Evolutionary conservation across 805 yeast species (phyloP).

Genomic region (Pichia thaimueangensis): DNA sequence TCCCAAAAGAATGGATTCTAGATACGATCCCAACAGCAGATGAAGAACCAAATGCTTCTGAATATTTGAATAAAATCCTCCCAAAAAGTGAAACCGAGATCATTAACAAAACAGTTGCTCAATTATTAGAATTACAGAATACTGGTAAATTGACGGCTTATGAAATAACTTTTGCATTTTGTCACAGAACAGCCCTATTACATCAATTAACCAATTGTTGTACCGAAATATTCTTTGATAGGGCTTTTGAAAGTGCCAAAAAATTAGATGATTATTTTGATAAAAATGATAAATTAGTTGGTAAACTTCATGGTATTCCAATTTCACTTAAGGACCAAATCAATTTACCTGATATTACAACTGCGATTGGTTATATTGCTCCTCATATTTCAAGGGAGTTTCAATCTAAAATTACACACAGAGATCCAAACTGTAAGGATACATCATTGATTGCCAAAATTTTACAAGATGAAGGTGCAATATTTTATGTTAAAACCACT

Average conservation of each 20-base stretch:
- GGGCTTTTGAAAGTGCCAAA: slow-evolving; percentile 35
- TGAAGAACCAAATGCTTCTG: slow-evolving; percentile 22
- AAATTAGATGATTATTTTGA: slow-evolving; percentile 33
- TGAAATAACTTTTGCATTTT: slow-evolving; percentile 34
- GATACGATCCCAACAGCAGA: slow-evolving; percentile 24
- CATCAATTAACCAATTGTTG: slow-evolving; percentile 40
- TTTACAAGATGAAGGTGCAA: slow-evolving; percentile 34
- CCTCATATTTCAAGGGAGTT: slow-evolving; percentile 24
- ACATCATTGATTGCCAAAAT: slow-evolving; percentile 27
- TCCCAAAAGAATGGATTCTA: slow-evolving; percentile 30
- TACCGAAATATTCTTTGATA: slow-evolving; percentile 36
- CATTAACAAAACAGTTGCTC: slow-evolving; percentile 18
- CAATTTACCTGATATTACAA: slow-evolving; percentile 32
- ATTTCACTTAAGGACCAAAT: slow-evolving; percentile 42
- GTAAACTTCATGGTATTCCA: slow-evolving; percentile 42
- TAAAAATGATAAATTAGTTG: slow-evolving; percentile 31
- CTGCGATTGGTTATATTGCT: slow-evolving; percentile 36
- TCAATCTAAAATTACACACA: slow-evolving; percentile 17
- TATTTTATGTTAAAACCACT: slow-evolving; percentile 38
- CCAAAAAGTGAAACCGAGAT: slow-evolving; percentile 22
- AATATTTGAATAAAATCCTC: slow-evolving; percentile 19
- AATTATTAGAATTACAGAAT: slow-evolving; percentile 25
- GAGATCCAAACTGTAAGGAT: slow-evolving; percentile 26
- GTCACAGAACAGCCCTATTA: slow-evolving; percentile 36
- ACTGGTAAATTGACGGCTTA: slow-evolving; percentile 29